Evolutionary conservation across 169 alveolate genomes (phyloP).

Genomic region (Eimeria nieschulzi): DNA sequence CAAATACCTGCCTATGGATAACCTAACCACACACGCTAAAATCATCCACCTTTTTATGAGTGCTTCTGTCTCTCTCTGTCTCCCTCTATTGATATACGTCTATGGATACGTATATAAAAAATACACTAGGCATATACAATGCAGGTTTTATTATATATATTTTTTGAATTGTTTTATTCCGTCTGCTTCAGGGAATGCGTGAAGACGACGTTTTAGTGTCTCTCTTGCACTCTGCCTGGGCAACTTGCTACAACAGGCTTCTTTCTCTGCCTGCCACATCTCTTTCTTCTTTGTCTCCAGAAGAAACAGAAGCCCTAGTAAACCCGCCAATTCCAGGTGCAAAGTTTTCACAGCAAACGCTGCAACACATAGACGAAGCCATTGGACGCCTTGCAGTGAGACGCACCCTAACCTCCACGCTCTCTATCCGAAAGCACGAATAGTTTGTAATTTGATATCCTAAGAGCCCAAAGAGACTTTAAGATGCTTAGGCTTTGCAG

Average conservation of each 20-base stretch:
- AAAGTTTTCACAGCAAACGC: slow-evolving; percentile 4
- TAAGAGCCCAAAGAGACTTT: too few species aligned
- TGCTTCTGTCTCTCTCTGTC: too few species aligned
- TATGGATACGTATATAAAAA: too few species aligned
- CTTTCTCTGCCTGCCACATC: slow-evolving; percentile 34
- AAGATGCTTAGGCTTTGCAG: too few species aligned
- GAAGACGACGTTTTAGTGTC: slow-evolving; percentile 41
- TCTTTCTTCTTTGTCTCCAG: background rate
- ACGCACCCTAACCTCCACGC: background rate
- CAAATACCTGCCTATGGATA: background rate
- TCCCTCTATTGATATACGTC: too few species aligned
- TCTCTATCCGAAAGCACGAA: background rate
- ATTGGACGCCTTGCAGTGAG: slow-evolving; percentile 24
- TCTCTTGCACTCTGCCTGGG: slow-evolving; percentile 35
- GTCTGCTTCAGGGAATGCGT: slow-evolving; percentile 49
- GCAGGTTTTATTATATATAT: too few species aligned
- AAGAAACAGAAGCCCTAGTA: background rate
- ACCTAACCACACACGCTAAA: too few species aligned
- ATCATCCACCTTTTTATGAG: too few species aligned
- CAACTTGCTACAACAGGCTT: slow-evolving; percentile 23
- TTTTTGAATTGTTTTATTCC: too few species aligned
- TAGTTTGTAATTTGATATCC: too few species aligned
- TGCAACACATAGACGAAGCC: slow-evolving; percentile 17
- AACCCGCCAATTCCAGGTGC: background rate
- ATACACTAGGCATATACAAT: too few species aligned